phyloP scores from a whole-genome alignment of 345 rosid species.

The Isatis tinctoria region DNA sequence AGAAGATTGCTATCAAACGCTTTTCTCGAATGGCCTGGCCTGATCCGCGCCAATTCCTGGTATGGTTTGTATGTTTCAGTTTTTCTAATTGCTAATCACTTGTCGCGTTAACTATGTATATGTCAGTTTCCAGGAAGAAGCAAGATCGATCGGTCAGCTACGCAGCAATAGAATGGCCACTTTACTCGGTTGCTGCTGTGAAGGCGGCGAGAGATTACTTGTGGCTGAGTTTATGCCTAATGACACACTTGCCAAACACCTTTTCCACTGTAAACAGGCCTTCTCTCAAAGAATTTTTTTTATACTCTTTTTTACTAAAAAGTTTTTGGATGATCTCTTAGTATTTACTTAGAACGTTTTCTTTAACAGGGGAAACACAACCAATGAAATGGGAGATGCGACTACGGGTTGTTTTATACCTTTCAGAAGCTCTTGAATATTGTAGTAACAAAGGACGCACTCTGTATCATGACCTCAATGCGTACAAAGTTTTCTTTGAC shows the following conservation, averaged over 20 bases:
- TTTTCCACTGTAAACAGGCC: constrained; percentile 58
- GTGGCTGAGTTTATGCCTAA: constrained; percentile 82
- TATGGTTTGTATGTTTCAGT: constrained; percentile 7
- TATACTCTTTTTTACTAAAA: background rate
- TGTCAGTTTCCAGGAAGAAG: constrained; percentile 59
- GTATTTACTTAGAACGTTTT: background rate
- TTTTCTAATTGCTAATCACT: background rate
- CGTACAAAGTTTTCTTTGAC: constrained; percentile 81
- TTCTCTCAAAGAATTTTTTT: background rate
- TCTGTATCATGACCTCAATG: constrained; percentile 87
- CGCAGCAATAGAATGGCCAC: constrained; percentile 67
- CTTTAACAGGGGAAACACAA: constrained; percentile 67
- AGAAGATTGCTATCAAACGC: constrained; percentile 72
- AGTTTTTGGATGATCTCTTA: background rate
- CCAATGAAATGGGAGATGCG: constrained; percentile 99
- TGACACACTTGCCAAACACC: constrained; percentile 83
- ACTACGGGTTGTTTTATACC: constrained; percentile 73
- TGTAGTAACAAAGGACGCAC: constrained; percentile 69
- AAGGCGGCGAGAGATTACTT: constrained; percentile 72
- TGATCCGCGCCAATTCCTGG: constrained; percentile 73
- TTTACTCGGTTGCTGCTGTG: constrained; percentile 80
- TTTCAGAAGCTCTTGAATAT: constrained; percentile 84
- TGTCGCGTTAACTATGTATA: background rate
- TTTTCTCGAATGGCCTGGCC: constrained; percentile 84
- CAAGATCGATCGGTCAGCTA: constrained; percentile 67